Evolutionary conservation across 345 rosid genomes (phyloP), one percentile per base, ranked within the genome.

Genomic region (Arabis alpina): DNA sequence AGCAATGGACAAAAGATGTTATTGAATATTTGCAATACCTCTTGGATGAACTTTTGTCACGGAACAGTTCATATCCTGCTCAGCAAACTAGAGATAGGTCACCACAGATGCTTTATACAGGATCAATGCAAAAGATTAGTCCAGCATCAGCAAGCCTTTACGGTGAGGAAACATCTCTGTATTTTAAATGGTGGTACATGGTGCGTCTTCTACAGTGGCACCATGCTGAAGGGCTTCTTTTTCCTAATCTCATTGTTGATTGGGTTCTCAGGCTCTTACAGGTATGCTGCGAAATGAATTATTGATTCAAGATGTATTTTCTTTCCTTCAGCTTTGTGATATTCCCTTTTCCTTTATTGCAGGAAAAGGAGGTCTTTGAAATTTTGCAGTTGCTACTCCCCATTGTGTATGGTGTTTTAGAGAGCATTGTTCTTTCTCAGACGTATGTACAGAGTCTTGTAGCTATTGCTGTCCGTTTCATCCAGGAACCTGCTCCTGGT

Each of bases 1-100:
- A 95, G 76, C 83, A 85, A 41, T 95, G 98, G 99, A 92, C 98
- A 66, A 95, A 87, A 82, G 98, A 95, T 81, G 88, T 95, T 72
- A 80, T 87, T 79, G 98, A 92, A 15, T 95, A 90, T 73, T 77
- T 95, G 80, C 98, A 95, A 75, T 58, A 51, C 78, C 89, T 95
- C 60, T 72, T 92, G 77, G 96, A 92, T 66, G 99, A 95, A 66
- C 75, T 86, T 79, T 78, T 71, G 63, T 78, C 88, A 15, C 87
- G 80, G 76, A 87, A 80, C 74, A 87, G 69, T 81, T 72, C 86
- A 55, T 82, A 80, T 84, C 79, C 91, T 73, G 78, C 79, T 77
- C 89, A 82, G 72, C 84, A 84, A 19, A 74, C 61, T 59, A 87
- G 85, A 82, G 97, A 83, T 76, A 80, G 87, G 71, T 84, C 92